phyloP scores from a whole-genome alignment of 352 stramenopile species.

The Blastocystis hominis region DNA sequence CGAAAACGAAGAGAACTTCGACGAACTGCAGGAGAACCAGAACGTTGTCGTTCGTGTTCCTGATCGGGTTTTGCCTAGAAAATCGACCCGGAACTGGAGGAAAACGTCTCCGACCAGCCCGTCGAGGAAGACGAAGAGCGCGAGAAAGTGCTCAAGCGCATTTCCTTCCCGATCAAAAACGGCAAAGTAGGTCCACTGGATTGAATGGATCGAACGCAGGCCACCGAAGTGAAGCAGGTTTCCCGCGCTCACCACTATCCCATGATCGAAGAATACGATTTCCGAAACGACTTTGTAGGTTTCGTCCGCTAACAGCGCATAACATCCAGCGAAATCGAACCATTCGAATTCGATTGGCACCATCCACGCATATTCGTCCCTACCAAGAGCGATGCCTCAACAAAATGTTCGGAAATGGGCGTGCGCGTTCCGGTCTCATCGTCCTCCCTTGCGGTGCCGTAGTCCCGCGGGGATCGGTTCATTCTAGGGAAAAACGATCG shows the following conservation, averaged over 20 bases:
- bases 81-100: constrained; percentile 25
- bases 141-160: not conserved
- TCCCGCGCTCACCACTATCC: constrained; percentile 90
- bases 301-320: not conserved
- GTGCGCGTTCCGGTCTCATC: constrained; percentile 94
- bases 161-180: constrained; percentile 31
- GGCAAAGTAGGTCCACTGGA: constrained; percentile 58
- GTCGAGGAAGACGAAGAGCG: not conserved
- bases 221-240: constrained; percentile 84
- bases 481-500: constrained; percentile 74
- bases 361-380: constrained; percentile 82
- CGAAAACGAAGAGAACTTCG: constrained; percentile 1
- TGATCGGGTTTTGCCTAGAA: not conserved
- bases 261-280: constrained; percentile 99
- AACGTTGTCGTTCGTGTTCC: not conserved
- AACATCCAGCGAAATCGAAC: constrained; percentile 64
- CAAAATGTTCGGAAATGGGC: constrained; percentile 99
- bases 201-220: constrained; percentile 67
- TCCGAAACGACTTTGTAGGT: constrained; percentile 70
- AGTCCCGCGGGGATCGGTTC: constrained; percentile 66
- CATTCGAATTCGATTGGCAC: constrained; percentile 72
- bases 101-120: not conserved
- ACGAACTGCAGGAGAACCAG: constrained; percentile 12
- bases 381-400: constrained; percentile 96
- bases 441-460: constrained; percentile 89